phyloP scores from a whole-genome alignment of 179 eudicot genomes.

The Spinacia oleracea region DNA sequence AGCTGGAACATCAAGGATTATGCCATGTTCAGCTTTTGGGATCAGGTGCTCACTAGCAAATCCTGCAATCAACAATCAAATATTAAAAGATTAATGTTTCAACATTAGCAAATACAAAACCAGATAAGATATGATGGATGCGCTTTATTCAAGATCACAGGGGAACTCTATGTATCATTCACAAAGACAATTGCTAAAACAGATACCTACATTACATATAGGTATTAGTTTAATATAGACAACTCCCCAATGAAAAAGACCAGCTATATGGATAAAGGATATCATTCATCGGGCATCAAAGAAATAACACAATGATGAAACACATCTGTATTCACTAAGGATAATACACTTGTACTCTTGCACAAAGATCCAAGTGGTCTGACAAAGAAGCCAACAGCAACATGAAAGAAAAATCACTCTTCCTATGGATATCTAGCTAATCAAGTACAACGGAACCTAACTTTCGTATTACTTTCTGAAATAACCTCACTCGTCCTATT shows the following conservation, averaged over 20 bases:
- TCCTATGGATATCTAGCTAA: background rate
- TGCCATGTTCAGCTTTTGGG: constrained; percentile 32
- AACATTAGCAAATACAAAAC: background rate
- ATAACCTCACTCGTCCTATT: background rate
- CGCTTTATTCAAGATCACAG: background rate
- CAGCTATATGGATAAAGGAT: background rate
- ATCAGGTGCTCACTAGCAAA: constrained; percentile 41
- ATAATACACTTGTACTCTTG: background rate
- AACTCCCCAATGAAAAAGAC: background rate
- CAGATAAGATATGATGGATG: background rate
- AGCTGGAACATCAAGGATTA: constrained; percentile 45
- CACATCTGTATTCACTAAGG: background rate
- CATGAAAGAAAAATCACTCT: background rate
- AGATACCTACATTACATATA: background rate
- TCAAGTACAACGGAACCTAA: background rate
- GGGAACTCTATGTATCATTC: background rate
- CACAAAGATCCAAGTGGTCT: background rate
- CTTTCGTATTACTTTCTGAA: background rate
- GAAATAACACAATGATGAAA: background rate
- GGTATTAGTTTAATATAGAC: background rate
- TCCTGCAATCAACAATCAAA: constrained; percentile 28
- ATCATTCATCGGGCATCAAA: background rate
- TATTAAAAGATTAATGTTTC: background rate
- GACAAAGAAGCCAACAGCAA: background rate
- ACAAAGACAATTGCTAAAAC: background rate